A percentile compares a stretch with the other conserved stretches of the same genome.
Conservation (phyloP, 106 monocot genomes). For the Allium fistulosum region DNA sequence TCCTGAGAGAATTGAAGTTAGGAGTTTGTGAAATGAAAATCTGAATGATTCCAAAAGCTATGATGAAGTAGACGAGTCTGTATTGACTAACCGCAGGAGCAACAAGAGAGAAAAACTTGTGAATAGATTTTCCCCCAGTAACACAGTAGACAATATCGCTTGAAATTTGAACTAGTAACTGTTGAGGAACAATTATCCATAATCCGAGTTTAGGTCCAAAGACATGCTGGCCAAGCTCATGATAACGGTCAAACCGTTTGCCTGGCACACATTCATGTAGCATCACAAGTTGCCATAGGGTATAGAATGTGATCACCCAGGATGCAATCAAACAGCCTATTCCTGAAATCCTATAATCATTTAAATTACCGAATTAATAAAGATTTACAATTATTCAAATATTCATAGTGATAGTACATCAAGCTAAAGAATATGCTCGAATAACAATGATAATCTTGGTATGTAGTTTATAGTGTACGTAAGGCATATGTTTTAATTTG, state of each 20-base stretch:
- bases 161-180: not conserved
- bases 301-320: constrained; percentile 1
- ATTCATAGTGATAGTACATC: too few species aligned
- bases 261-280: not conserved
- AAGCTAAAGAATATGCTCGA: too few species aligned
- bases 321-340: not conserved
- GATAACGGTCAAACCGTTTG: constrained; percentile 1
- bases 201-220: constrained; percentile 4
- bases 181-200: constrained; percentile 8
- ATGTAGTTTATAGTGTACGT: too few species aligned
- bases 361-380: too few species aligned
- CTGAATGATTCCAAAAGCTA: constrained; percentile 1
- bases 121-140: constrained; percentile 7
- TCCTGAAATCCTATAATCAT: not conserved
- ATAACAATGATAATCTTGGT: too few species aligned
- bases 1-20: constrained; percentile 5
- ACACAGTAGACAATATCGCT: constrained; percentile 1
- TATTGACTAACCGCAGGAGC: not conserved
- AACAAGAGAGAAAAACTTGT: constrained; percentile 5
- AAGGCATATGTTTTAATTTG: too few species aligned
- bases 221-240: constrained; percentile 4
- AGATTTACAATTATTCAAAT: too few species aligned
- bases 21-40: constrained; percentile 4
- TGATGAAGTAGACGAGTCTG: not conserved
- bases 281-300: constrained; percentile 1